Evolutionary conservation across 768 basidiomycete species (phyloP), one percentile per base, ranked within the genome.

Genomic region (Lepiota brunneoincarnata): DNA sequence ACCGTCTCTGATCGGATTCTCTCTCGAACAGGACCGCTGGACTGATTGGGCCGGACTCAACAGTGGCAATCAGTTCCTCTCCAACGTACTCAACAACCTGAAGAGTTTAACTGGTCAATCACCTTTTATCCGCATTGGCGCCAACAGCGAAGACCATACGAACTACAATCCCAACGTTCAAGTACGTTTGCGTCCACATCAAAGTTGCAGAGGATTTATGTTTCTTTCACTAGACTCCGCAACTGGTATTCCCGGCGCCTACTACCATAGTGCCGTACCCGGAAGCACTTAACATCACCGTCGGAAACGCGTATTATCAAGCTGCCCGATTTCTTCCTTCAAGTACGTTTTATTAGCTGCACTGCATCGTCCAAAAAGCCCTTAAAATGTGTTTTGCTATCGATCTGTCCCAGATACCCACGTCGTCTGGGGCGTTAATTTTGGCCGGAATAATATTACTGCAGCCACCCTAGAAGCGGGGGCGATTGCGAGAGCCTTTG

Each of bases 21-120:
- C 86, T 26, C 78, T 88, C 49, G 87, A 87, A 60, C 80, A 85
- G 65, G 86, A 89, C 58, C 72, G 82, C 28, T 88, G 85, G 85
- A 70, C 74, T 9, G 86, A 87, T 56, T 89, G 87, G 86, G 69
- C 69, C 10, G 86, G 87, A 1, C 68, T 67, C 12, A 73, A 72
- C 5, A 67, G 74, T 2, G 72, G 70, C 31, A 87, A 89, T 60
- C 54, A 75, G 15, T 88, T 87, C 67, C 79, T 84, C 57, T 75
- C 73, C 69, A 86, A 82, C 54, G 75, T 78, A 3, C 72, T 89
- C 46, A 69, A 79, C 49, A 86, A 86, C 64, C 63, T 86, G 52
- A 78, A 72, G 21, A 59, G 66, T 34, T 70, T 85, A 24, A 78
- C 82, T 4, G 80, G 83, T 1, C 61, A 66, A 15, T 74, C 80